Percentiles rank a stretch among this genome's conserved stretches.
Evolutionary conservation across 2,329 filamentous ascomycete genomes (phyloP).

Genomic region (Ophiostoma quercus): DNA sequence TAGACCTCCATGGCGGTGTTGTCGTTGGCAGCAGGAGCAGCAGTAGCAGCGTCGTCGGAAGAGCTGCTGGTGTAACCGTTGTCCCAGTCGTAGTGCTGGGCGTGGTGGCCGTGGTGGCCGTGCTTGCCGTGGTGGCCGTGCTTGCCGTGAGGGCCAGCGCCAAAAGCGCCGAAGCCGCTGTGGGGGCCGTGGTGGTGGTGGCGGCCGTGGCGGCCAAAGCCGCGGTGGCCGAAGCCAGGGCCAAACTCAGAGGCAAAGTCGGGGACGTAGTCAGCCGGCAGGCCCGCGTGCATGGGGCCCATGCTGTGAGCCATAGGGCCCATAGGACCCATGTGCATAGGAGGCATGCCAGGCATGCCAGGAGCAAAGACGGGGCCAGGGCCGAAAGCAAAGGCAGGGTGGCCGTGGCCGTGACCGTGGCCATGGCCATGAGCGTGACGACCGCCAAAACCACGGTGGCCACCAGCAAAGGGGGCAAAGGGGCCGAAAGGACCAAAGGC

Average conservation of each 20-base stretch:
- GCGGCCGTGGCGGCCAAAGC: background rate
- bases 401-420: background rate
- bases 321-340: background rate
- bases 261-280: background rate
- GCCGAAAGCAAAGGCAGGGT: background rate
- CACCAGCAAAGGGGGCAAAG: background rate
- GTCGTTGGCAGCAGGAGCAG: constrained; percentile 15
- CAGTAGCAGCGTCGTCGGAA: constrained; percentile 23
- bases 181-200: constrained; percentile 1
- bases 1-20: constrained; percentile 22
- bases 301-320: background rate
- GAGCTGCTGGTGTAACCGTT: background rate
- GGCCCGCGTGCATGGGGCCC: background rate
- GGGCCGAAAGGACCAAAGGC: constrained; percentile 14
- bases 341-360: background rate
- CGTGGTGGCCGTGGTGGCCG: background rate
- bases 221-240: constrained; percentile 11
- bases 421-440: constrained; percentile 2
- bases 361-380: background rate
- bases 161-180: background rate
- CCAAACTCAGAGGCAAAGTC: background rate
- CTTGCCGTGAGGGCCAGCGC: background rate
- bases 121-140: constrained; percentile 8
- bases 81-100: background rate
- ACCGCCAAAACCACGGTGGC: background rate